phyloP scores from a whole-genome alignment of 352 stramenopile species.

The Globisporangium cystogenes region DNA sequence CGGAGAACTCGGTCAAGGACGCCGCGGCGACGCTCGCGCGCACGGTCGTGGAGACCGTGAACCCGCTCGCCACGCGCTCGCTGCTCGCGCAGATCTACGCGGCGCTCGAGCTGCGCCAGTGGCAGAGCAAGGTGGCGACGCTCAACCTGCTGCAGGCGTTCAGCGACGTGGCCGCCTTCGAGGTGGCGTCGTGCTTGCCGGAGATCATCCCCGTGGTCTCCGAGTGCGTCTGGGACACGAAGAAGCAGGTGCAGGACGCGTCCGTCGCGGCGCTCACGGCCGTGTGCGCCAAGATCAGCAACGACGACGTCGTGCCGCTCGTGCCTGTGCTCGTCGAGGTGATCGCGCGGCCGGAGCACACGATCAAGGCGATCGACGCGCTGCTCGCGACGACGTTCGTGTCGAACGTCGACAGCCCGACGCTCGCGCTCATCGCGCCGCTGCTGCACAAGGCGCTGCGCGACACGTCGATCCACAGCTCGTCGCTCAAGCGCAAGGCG shows the following conservation, averaged over 20 bases:
- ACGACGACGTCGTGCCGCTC: conserved; percentile 99
- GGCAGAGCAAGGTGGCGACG: conserved; percentile 85
- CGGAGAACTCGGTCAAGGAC: conserved; percentile 48
- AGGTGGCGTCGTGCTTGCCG: conserved; percentile 87
- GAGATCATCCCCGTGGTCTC: conserved; percentile 97
- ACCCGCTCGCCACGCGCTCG: conserved; percentile 50
- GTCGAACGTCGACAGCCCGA: conserved; percentile 95
- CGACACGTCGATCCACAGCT: conserved; percentile 90
- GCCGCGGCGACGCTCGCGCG: conserved; percentile 24
- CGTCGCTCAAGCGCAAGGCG: conserved; percentile 95
- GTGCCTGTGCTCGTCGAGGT: conserved; percentile 95
- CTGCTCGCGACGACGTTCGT: conserved; percentile 99
- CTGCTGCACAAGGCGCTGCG: conserved; percentile 92
- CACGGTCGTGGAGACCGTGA: conserved; percentile 35
- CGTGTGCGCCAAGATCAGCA: conserved; percentile 96
- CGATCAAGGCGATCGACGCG: conserved; percentile 93
- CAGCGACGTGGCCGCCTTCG: conserved; percentile 47
- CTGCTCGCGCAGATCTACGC: conserved; percentile 58
- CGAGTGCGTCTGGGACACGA: conserved; percentile 98
- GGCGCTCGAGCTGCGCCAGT: conserved; percentile 56
- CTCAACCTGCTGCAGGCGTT: conserved; percentile 80
- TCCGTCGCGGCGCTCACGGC: conserved; percentile 93
- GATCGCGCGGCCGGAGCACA: conserved; percentile 96
- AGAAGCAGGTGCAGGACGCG: conserved; percentile 96
- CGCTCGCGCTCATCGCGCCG: conserved; percentile 96